A percentile compares a stretch with the other conserved stretches of the same genome.
These are phyloP conservation scores for Colletotrichum tamarilloi DNA, from an alignment of 2,329 filamentous ascomycete genomes.

Conservation along the genomic window DNA sequence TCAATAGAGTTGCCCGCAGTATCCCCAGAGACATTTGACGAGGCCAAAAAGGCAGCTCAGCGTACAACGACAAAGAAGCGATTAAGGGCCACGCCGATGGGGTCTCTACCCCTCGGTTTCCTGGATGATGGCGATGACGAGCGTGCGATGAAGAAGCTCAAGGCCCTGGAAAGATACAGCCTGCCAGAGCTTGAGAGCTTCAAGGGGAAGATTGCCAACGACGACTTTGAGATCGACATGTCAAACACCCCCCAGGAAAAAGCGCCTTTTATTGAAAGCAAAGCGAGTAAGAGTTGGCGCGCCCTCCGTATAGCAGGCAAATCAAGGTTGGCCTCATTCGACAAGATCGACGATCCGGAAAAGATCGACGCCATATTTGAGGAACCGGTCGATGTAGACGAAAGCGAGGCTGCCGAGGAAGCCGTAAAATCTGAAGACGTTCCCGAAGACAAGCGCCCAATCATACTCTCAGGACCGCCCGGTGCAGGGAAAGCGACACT, in stretches of 20 bases:
- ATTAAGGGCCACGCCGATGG: constrained; percentile 74
- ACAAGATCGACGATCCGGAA: constrained; percentile 87
- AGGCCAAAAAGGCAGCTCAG: constrained; percentile 74
- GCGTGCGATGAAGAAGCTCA: constrained; percentile 73
- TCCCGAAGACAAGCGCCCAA: constrained; percentile 62
- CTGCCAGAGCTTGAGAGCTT: constrained; percentile 79
- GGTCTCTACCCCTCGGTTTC: constrained; percentile 82
- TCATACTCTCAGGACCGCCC: constrained; percentile 76
- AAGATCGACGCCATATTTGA: constrained; percentile 71
- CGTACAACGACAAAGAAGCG: constrained; percentile 78
- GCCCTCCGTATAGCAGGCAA: constrained; percentile 84
- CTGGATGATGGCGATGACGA: constrained; percentile 74
- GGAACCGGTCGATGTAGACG: constrained; percentile 52
- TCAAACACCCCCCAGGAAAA: constrained; percentile 72
- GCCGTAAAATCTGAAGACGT: constrained; percentile 42
- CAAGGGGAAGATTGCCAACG: constrained; percentile 77
- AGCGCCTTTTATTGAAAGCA: constrained; percentile 70
- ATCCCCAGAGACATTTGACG: constrained; percentile 73
- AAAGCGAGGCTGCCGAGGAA: constrained; percentile 49
- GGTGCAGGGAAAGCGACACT: constrained; percentile 73
- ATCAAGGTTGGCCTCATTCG: constrained; percentile 80
- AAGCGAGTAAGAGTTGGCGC: constrained; percentile 91
- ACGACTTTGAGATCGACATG: constrained; percentile 89
- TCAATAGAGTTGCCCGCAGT: constrained; percentile 83
- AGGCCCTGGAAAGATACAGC: constrained; percentile 71